Evolutionary conservation across 345 rosid species (phyloP), one percentile per base, ranked within the genome.

Genomic region (Eutrema yunnanense): DNA sequence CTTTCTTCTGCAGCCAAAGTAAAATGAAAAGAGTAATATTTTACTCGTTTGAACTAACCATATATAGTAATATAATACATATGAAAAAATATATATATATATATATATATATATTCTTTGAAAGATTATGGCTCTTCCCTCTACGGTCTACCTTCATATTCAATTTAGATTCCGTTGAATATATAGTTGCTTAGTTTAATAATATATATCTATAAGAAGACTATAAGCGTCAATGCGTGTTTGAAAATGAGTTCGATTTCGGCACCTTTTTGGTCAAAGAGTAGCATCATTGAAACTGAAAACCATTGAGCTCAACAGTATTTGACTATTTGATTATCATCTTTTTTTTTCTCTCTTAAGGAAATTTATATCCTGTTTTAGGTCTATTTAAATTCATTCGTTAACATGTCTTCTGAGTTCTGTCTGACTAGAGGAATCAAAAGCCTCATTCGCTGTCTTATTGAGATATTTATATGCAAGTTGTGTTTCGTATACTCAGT

Each of bases 251-350:
- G 22, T 22, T 22, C 22, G 22, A 22, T 22, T 22, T 22, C 22
- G 22, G 22, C 22, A 16, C 9, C 5, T 6, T 43, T 13, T 32
- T 42, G 34, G 53, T 56, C 44, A 67, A 67, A n/a, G 49, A 41
- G 51, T 50, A 29, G 62, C 73, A 43, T 56, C 44, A 38, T 55
- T 44, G 64, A 68, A 56, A 56, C 5, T 32, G 50, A 66, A 32
- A 67, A 50, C 37, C 16, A 40, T 67, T 41, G 16, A 2, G 51
- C 32, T 43, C 63, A 54, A 14, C 52, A 55, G 52, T 66, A 14
- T 9, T 67, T 52, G 71, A 67, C 5, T 8, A 51, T 6, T 49
- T 22, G 27, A 29, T n/a, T 13, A 27, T 38, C 49, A n/a, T n/a
- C n/a, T n/a, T n/a, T n/a, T n/a, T n/a, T n/a, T n/a, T n/a, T n/a